phyloP scores from a whole-genome alignment of 2,329 filamentous ascomycete species.

The Chaetomium globosum region DNA sequence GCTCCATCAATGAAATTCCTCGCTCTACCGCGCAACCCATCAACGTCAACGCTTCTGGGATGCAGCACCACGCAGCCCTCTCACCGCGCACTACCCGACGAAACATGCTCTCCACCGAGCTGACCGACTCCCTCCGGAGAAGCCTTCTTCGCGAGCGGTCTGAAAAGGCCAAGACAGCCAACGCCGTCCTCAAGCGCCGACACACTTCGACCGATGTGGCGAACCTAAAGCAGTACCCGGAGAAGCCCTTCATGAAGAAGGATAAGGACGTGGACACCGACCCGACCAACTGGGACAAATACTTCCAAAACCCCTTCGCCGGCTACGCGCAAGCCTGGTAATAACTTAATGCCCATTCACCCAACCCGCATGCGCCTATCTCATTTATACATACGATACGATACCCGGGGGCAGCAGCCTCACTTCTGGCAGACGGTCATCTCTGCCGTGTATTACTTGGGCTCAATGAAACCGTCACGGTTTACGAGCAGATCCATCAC shows the following conservation, averaged over 20 bases:
- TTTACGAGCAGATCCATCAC: conserved; percentile 36
- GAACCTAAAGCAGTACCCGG: conserved; percentile 81
- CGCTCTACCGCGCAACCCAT: conserved; percentile 76
- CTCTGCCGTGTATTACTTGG: conserved; percentile 36
- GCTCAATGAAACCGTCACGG: conserved; percentile 30
- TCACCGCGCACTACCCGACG: conserved; percentile 89
- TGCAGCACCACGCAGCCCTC: conserved; percentile 70
- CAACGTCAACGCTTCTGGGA: conserved; percentile 67
- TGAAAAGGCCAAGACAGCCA: conserved; percentile 86
- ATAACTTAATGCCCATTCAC: conserved; percentile 25
- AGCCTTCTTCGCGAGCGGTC: conserved; percentile 94
- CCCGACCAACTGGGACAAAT: conserved; percentile 79
- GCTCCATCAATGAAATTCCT: conserved; percentile 64
- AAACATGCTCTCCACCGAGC: conserved; percentile 93
- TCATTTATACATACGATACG: conserved; percentile 32
- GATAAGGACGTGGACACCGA: conserved; percentile 61
- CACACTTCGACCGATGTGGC: conserved; percentile 91
- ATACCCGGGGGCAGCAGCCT: conserved; percentile 27
- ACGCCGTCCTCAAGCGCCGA: conserved; percentile 83
- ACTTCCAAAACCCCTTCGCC: conserved; percentile 75
- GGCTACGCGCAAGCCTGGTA: conserved; percentile 87
- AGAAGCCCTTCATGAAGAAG: conserved; percentile 60
- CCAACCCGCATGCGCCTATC: background rate
- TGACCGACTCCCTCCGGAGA: conserved; percentile 88
- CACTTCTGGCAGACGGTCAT: conserved; percentile 31